These are phyloP conservation scores for Exophiala lecanii-corni DNA, from an alignment of 2,329 filamentous ascomycete genomes.

Conservation along the genomic window DNA sequence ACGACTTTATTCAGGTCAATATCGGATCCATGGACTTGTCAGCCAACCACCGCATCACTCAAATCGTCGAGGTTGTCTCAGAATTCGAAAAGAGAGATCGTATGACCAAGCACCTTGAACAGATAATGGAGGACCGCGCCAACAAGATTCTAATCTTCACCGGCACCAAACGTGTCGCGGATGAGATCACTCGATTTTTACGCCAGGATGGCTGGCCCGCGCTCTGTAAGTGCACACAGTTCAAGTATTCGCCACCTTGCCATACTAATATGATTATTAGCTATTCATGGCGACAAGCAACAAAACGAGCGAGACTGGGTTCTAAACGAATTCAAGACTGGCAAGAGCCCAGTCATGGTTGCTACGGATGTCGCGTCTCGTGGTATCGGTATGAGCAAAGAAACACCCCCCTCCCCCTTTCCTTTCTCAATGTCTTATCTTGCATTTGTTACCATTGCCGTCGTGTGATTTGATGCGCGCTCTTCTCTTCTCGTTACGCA, in stretches of 20 bases:
- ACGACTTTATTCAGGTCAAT: conserved; percentile 98
- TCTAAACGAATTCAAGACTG: conserved; percentile 98
- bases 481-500: conserved; percentile 83
- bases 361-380: conserved; percentile 98
- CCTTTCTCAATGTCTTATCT: conserved; percentile 34
- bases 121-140: conserved; percentile 92
- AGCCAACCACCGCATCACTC: conserved; percentile 95
- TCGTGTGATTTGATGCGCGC: conserved; percentile 66
- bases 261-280: conserved; percentile 49
- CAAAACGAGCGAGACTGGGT: conserved; percentile 99
- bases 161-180: conserved; percentile 80
- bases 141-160: conserved; percentile 97
- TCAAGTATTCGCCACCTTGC: conserved; percentile 24
- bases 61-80: conserved; percentile 92
- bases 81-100: conserved; percentile 97
- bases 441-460: conserved; percentile 42
- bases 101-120: conserved; percentile 97
- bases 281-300: conserved; percentile 98
- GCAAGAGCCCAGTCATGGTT: conserved; percentile 99
- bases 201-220: conserved; percentile 98
- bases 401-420: conserved; percentile 37
- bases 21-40: conserved; percentile 94
- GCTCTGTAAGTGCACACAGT: conserved; percentile 64
- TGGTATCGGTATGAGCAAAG: conserved; percentile 95
- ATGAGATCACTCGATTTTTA: conserved; percentile 95